Conservation (phyloP, 805 yeast genomes). For the Ogataea pilisensis region DNA sequence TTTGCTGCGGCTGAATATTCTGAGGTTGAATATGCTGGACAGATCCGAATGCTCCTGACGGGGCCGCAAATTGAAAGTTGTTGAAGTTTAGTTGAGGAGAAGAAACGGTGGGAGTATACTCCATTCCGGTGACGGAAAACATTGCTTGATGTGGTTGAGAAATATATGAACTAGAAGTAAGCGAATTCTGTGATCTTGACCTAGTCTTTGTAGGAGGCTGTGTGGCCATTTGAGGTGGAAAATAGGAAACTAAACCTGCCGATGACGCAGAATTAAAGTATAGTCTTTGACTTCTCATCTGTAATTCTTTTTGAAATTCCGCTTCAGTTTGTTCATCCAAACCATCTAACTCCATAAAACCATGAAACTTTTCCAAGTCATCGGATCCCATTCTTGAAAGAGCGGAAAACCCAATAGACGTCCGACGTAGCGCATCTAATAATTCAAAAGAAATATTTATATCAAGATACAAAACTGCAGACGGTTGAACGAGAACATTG, state of each 20-base stretch:
- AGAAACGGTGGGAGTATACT: constrained; percentile 1
- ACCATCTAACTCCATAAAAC: constrained; percentile 23
- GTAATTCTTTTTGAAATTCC: constrained; percentile 17
- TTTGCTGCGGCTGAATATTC: neutral
- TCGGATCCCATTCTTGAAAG: constrained; percentile 12
- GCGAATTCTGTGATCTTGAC: neutral
- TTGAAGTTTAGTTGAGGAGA: constrained; percentile 6
- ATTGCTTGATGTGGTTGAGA: constrained; percentile 1
- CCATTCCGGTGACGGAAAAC: neutral
- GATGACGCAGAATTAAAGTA: constrained; percentile 2
- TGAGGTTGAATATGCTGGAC: neutral
- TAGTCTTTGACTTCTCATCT: constrained; percentile 10
- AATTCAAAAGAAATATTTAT: constrained; percentile 43
- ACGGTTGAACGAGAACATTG: constrained; percentile 55
- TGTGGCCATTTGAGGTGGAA: constrained; percentile 2
- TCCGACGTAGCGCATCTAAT: constrained; percentile 53
- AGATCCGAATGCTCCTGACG: neutral
- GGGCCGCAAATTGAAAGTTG: constrained; percentile 5
- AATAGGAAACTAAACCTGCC: constrained; percentile 1
- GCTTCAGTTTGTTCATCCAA: constrained; percentile 13
- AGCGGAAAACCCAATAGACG: constrained; percentile 48
- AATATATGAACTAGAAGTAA: neutral
- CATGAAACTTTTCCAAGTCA: constrained; percentile 13
- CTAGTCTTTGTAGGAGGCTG: neutral
- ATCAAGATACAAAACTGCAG: constrained; percentile 46